phyloP scores from a whole-genome alignment of 345 rosid genomes.

The Eucalyptus marginata region DNA sequence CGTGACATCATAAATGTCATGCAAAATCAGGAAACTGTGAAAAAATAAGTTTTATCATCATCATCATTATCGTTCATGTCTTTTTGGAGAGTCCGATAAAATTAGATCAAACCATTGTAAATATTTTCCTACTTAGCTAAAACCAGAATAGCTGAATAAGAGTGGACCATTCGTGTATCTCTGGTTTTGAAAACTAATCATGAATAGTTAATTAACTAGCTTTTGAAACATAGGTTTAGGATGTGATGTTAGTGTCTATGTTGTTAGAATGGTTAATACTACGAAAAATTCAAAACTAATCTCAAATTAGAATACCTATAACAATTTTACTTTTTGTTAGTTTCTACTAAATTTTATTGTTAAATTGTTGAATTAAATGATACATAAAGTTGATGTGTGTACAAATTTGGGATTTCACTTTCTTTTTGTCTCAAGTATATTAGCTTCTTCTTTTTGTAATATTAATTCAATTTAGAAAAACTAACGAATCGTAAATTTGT shows the following conservation, averaged over 20 bases:
- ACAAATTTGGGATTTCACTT: too few species aligned
- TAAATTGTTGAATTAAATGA: too few species aligned
- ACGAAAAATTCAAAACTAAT: too few species aligned
- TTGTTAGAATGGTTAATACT: too few species aligned
- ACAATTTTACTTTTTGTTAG: too few species aligned
- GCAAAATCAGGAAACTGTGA: background rate
- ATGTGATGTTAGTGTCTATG: background rate
- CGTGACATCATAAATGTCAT: background rate
- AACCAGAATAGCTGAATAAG: background rate
- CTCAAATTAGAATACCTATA: fast-evolving
- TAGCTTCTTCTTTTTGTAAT: fast-evolving
- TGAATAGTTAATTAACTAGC: background rate
- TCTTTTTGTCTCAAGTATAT: fast-evolving
- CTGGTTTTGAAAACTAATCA: background rate
- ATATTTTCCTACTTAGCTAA: background rate
- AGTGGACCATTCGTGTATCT: background rate
- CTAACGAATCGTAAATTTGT: fast-evolving
- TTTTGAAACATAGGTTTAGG: background rate
- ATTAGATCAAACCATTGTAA: background rate
- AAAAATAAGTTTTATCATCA: background rate
- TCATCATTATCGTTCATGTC: background rate
- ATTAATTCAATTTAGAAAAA: too few species aligned
- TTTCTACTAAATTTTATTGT: too few species aligned
- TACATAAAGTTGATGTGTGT: too few species aligned
- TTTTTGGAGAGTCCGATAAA: background rate